phyloP scores from a whole-genome alignment of 1,139 yeast species.

The Suhomyces guaymorum region DNA sequence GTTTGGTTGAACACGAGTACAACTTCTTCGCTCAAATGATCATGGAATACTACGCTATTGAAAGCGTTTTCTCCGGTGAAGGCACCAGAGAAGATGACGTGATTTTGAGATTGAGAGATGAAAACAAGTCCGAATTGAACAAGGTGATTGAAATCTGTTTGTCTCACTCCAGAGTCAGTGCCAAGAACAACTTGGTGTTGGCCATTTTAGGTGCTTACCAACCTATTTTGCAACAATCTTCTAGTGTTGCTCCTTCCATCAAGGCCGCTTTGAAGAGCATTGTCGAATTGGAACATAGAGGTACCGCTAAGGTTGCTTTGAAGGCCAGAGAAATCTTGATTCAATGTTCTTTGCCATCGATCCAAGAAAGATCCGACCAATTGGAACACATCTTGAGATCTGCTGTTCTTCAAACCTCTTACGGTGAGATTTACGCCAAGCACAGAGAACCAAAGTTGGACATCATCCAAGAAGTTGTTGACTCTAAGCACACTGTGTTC shows the following conservation, averaged over 20 bases:
- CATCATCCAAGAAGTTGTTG: slow-evolving; percentile 85
- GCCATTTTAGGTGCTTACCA: slow-evolving; percentile 83
- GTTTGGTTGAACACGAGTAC: slow-evolving; percentile 83
- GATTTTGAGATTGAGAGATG: slow-evolving; percentile 81
- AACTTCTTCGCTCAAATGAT: slow-evolving; percentile 68
- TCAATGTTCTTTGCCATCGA: slow-evolving; percentile 94
- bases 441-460: slow-evolving; percentile 83
- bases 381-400: slow-evolving; percentile 92
- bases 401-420: slow-evolving; percentile 83
- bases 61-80: slow-evolving; percentile 72
- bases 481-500: slow-evolving; percentile 92
- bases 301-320: slow-evolving; percentile 91
- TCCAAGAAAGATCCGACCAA: slow-evolving; percentile 95
- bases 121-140: slow-evolving; percentile 71
- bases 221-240: slow-evolving; percentile 66
- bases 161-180: slow-evolving; percentile 91
- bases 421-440: slow-evolving; percentile 77
- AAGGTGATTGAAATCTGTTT: slow-evolving; percentile 72
- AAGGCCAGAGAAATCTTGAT: slow-evolving; percentile 95
- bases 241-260: slow-evolving; percentile 69
- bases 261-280: slow-evolving; percentile 71
- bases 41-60: slow-evolving; percentile 73
- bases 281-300: slow-evolving; percentile 85
- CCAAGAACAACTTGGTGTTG: slow-evolving; percentile 85
- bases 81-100: slow-evolving; percentile 84